A percentile compares a stretch with the other conserved stretches of the same genome.
These are phyloP conservation scores for Kondoa subrosea DNA, from an alignment of 768 basidiomycete genomes.

Conservation along the genomic window DNA sequence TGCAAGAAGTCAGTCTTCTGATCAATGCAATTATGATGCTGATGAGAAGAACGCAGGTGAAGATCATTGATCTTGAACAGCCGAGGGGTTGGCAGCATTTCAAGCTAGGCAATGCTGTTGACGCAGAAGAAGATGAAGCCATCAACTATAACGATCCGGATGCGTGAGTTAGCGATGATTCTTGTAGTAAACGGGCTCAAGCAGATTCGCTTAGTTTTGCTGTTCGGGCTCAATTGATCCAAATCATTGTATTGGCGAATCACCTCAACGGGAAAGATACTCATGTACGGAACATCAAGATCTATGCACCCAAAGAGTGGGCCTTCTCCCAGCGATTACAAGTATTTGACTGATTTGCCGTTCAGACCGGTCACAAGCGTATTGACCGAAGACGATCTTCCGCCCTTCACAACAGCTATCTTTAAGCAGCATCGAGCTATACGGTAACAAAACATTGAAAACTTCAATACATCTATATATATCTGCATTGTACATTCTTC, in stretches of 20 bases:
- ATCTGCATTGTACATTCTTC: no score
- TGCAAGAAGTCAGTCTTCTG: slow-evolving; percentile 61
- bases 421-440: slow-evolving; percentile 69
- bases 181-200: slow-evolving; percentile 2
- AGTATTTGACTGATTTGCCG: neutral
- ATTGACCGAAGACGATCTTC: slow-evolving; percentile 28
- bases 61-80: slow-evolving; percentile 59
- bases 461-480: no score
- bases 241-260: slow-evolving; percentile 76
- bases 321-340: slow-evolving; percentile 26
- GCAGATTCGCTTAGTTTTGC: slow-evolving; percentile 5
- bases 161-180: slow-evolving; percentile 5
- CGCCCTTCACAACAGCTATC: slow-evolving; percentile 18
- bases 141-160: slow-evolving; percentile 14
- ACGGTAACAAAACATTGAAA: no score
- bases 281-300: slow-evolving; percentile 73
- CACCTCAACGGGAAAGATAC: slow-evolving; percentile 99
- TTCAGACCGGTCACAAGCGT: neutral
- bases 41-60: slow-evolving; percentile 25
- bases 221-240: slow-evolving; percentile 48
- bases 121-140: slow-evolving; percentile 59
- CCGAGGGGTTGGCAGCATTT: slow-evolving; percentile 87
- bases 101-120: slow-evolving; percentile 61
- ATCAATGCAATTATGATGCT: neutral
- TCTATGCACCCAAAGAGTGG: slow-evolving; percentile 74